Conservation (phyloP, 192 early-diverging fungal species). For the Backusella parvicylindrica region DNA sequence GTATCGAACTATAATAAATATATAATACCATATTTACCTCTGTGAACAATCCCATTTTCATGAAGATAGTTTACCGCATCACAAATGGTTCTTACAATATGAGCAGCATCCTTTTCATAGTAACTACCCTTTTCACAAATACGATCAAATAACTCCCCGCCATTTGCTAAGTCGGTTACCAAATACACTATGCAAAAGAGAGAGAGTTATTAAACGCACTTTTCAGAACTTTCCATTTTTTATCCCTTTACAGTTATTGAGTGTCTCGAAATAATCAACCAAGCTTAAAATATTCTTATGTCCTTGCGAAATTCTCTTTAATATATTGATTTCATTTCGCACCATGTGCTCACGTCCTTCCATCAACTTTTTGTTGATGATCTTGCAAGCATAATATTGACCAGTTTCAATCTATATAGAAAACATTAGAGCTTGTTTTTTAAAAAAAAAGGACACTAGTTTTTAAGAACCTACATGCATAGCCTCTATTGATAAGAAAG, state of each 20-base stretch:
- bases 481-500: slow-evolving; percentile 36
- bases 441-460: too few relatives aligned
- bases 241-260: slow-evolving; percentile 59
- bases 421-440: too few relatives aligned
- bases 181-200: slow-evolving; percentile 55
- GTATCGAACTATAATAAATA: not conserved
- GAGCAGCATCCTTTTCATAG: slow-evolving; percentile 78
- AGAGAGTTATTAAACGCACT: too few relatives aligned
- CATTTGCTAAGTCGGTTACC: slow-evolving; percentile 76
- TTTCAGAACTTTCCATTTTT: too few relatives aligned
- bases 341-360: slow-evolving; percentile 65
- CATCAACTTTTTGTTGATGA: slow-evolving; percentile 77
- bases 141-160: slow-evolving; percentile 93
- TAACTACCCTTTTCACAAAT: slow-evolving; percentile 69
- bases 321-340: slow-evolving; percentile 70
- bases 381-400: slow-evolving; percentile 72
- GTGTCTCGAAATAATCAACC: slow-evolving; percentile 79
- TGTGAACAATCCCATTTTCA: slow-evolving; percentile 80
- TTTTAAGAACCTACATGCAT: slow-evolving; percentile 42
- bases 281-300: slow-evolving; percentile 72
- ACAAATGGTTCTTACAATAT: slow-evolving; percentile 74
- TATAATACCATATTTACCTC: slow-evolving; percentile 43
- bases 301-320: slow-evolving; percentile 63
- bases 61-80: slow-evolving; percentile 83
- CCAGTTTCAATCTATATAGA: slow-evolving; percentile 60